phyloP scores from a whole-genome alignment of 2,329 filamentous ascomycete genomes.

The Proliferodiscus dingleyae region DNA sequence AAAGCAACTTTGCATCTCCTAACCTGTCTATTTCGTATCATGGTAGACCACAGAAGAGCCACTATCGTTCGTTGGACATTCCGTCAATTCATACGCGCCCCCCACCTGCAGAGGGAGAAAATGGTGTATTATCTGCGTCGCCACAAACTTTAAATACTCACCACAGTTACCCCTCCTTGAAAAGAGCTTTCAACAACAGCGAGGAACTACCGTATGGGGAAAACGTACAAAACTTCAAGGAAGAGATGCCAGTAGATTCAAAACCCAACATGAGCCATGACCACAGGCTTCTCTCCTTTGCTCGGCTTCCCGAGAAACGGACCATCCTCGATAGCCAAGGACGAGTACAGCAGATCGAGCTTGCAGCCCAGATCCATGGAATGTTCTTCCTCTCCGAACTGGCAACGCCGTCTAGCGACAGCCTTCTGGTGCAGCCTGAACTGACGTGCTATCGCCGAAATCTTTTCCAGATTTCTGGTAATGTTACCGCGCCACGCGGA shows the following conservation, averaged over 20 bases:
- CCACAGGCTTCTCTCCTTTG: conserved; percentile 32
- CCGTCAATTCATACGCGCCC: conserved; percentile 24
- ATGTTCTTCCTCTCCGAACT: conserved; percentile 82
- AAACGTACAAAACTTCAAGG: conserved; percentile 26
- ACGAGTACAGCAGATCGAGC: conserved; percentile 43
- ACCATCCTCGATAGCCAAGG: conserved; percentile 47
- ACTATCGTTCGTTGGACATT: conserved; percentile 30
- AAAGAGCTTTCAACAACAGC: conserved; percentile 27
- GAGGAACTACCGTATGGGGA: conserved; percentile 27
- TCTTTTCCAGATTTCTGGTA: conserved; percentile 92
- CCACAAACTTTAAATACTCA: conserved; percentile 27
- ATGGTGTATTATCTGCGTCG: conserved; percentile 23
- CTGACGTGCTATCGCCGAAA: conserved; percentile 95
- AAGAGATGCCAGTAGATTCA: conserved; percentile 26
- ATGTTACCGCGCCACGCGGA: conserved; percentile 72
- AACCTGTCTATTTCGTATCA: conserved; percentile 24
- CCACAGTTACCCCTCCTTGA: conserved; percentile 31
- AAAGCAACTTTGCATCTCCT: conserved; percentile 23
- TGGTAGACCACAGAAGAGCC: conserved; percentile 24
- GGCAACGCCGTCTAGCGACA: conserved; percentile 44
- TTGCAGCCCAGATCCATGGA: conserved; percentile 70
- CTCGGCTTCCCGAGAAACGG: conserved; percentile 33
- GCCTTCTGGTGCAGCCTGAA: conserved; percentile 60
- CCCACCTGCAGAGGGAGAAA: conserved; percentile 17
- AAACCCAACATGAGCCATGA: conserved; percentile 32